These are phyloP conservation scores for Vigna hirtella DNA, from an alignment of 306 rosid genomes.

Conservation along the genomic window DNA sequence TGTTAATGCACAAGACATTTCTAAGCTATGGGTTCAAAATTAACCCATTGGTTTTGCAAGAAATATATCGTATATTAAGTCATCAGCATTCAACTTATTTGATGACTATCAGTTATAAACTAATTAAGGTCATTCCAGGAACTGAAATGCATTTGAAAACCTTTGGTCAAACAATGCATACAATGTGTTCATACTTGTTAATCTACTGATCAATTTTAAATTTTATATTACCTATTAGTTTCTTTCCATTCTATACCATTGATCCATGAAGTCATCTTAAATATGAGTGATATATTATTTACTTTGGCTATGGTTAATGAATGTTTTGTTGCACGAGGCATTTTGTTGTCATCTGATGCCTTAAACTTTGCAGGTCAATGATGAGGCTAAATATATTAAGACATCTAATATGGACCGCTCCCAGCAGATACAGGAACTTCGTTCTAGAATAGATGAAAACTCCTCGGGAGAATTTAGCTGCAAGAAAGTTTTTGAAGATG, in stretches of 20 bases:
- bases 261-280: neutral
- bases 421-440: slow-evolving; percentile 80
- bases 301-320: slow-evolving; percentile 29
- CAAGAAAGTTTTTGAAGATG: slow-evolving; percentile 82
- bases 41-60: neutral
- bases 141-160: slow-evolving; percentile 12
- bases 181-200: slow-evolving; percentile 8
- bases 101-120: neutral
- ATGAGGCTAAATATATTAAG: slow-evolving; percentile 80
- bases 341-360: slow-evolving; percentile 34
- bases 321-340: neutral
- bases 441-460: slow-evolving; percentile 72
- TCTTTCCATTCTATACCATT: neutral
- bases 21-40: slow-evolving; percentile 6
- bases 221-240: slow-evolving; percentile 11
- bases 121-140: slow-evolving; percentile 8
- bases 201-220: slow-evolving; percentile 8
- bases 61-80: neutral
- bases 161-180: neutral
- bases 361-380: slow-evolving; percentile 69
- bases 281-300: neutral
- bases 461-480: slow-evolving; percentile 62
- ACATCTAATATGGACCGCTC: slow-evolving; percentile 68
- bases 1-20: neutral
- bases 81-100: slow-evolving; percentile 20